A percentile compares a stretch with the other conserved stretches of the same genome.
Conservation (phyloP, 768 basidiomycete genomes). For the Hebeloma cylindrosporum region DNA sequence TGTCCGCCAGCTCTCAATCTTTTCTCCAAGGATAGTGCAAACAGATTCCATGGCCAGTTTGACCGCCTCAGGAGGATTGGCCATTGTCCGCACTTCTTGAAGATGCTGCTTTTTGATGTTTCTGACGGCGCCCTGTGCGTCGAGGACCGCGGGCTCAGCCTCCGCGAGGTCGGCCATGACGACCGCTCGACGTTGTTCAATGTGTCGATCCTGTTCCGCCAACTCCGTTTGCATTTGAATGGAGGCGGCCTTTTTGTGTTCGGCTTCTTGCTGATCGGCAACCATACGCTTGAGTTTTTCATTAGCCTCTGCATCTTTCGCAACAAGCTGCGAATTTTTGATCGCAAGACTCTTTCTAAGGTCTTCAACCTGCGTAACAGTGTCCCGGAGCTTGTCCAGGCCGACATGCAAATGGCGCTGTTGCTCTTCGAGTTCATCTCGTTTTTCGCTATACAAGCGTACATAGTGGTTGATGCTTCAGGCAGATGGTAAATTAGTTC, state of each 20-base stretch:
- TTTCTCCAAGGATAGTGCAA: slow-evolving; percentile 93
- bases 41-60: slow-evolving; percentile 99
- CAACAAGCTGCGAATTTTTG: slow-evolving; percentile 89
- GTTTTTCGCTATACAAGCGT: slow-evolving; percentile 90
- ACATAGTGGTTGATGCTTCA: slow-evolving; percentile 96
- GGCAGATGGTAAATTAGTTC: slow-evolving; percentile 3
- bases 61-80: slow-evolving; percentile 96
- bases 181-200: slow-evolving; percentile 82
- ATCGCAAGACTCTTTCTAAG: slow-evolving; percentile 92
- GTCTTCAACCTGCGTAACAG: slow-evolving; percentile 96
- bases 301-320: slow-evolving; percentile 94
- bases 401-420: slow-evolving; percentile 98
- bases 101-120: slow-evolving; percentile 95
- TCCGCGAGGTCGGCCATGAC: slow-evolving; percentile 96
- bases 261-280: slow-evolving; percentile 96
- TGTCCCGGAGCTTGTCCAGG: slow-evolving; percentile 93
- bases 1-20: slow-evolving; percentile 95
- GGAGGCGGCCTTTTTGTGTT: slow-evolving; percentile 96
- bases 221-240: slow-evolving; percentile 94
- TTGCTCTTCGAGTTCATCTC: slow-evolving; percentile 96
- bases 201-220: slow-evolving; percentile 86
- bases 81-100: slow-evolving; percentile 97
- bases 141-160: slow-evolving; percentile 94
- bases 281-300: slow-evolving; percentile 98
- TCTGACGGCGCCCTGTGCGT: slow-evolving; percentile 94